Percentiles rank a stretch among this genome's conserved stretches.
phyloP scores from a whole-genome alignment of 441 rosid genomes.

The Isatis lusitanica region DNA sequence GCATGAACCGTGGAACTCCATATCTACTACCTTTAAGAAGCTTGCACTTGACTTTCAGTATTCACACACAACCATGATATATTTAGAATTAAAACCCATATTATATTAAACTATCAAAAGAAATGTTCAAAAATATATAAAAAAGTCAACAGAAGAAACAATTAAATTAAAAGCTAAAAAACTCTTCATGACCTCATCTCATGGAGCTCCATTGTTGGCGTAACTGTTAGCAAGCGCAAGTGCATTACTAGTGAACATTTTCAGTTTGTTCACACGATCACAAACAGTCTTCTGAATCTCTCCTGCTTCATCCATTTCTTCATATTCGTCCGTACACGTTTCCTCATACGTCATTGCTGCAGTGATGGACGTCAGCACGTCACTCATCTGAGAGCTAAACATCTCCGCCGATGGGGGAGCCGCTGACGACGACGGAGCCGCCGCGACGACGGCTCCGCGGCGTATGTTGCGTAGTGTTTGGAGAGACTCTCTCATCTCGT shows the following conservation, averaged over 20 bases:
- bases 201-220: conserved; percentile 33
- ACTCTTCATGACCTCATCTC: not conserved
- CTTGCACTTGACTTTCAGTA: not conserved
- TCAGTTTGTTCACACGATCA: conserved; percentile 45
- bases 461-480: conserved; percentile 65
- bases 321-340: conserved; percentile 85
- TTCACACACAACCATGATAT: not conserved
- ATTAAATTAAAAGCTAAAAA: not conserved
- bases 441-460: conserved; percentile 32
- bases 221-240: conserved; percentile 56
- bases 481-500: conserved; percentile 77
- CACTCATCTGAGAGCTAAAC: conserved; percentile 68
- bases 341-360: conserved; percentile 90
- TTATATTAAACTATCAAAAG: not conserved
- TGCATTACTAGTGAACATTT: conserved; percentile 75
- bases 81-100: not conserved
- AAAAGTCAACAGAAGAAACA: not conserved
- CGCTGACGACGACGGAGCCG: not conserved
- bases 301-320: conserved; percentile 44
- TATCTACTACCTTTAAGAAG: not conserved
- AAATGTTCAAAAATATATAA: not conserved
- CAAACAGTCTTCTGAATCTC: conserved; percentile 53
- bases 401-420: conserved; percentile 9
- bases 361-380: conserved; percentile 95
- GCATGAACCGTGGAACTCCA: no score